Conservation (phyloP, 1,139 yeast species). For the Nakaseomyces kungkrabaensis region DNA sequence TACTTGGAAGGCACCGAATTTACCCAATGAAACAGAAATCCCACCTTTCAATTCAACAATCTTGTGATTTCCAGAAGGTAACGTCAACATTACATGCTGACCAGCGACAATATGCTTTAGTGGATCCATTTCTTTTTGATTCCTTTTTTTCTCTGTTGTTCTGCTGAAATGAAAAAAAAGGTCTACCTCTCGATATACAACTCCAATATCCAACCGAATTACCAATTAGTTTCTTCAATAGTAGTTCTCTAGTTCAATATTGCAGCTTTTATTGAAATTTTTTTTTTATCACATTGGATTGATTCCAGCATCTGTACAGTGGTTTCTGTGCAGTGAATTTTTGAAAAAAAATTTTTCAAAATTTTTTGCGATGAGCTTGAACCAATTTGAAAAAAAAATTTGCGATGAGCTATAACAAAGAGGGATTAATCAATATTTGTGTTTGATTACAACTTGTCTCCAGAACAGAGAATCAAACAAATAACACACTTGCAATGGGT, state of each 20-base stretch:
- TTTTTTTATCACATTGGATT: neutral
- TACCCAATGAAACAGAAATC: constrained; percentile 64
- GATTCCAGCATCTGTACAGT: neutral
- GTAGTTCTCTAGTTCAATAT: no score
- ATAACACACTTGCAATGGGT: constrained; percentile 46
- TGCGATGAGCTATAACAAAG: constrained; percentile 9
- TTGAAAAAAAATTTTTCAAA: constrained; percentile 2
- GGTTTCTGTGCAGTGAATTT: neutral
- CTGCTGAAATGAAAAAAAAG: no score
- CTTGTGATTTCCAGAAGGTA: constrained; percentile 76
- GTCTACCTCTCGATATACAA: no score
- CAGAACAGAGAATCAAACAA: no score
- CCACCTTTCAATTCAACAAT: constrained; percentile 54
- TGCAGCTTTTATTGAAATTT: neutral
- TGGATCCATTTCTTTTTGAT: constrained; percentile 17
- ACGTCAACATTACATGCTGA: constrained; percentile 47
- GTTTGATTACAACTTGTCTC: no score
- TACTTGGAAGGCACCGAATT: constrained; percentile 78
- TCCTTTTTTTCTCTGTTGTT: neutral
- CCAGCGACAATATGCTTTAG: constrained; percentile 28
- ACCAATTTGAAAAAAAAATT: neutral
- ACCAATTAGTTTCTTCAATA: no score
- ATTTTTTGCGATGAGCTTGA: constrained; percentile 3
- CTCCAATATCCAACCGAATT: no score
- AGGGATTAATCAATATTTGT: no score